Percentiles rank a stretch among this genome's conserved stretches.
Evolutionary conservation across 2,329 filamentous ascomycete species (phyloP).

Genomic region (Parafenestella ontariensis): DNA sequence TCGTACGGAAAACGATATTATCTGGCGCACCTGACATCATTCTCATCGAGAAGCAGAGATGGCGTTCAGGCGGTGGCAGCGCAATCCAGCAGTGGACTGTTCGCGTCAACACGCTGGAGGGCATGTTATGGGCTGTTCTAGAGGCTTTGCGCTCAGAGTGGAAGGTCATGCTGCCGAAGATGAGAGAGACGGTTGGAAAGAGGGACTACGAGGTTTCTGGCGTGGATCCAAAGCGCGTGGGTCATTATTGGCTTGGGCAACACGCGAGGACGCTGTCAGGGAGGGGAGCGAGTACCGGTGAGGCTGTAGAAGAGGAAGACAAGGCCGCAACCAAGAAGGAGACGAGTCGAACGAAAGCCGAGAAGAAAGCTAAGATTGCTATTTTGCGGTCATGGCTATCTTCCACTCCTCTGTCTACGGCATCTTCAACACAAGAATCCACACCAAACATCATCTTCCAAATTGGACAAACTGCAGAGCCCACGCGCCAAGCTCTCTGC

Average conservation of each 20-base stretch:
- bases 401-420: slow-evolving; percentile 12
- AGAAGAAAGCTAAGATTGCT: slow-evolving; percentile 69
- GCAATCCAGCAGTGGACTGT: slow-evolving; percentile 83
- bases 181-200: background rate
- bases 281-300: background rate
- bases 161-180: background rate
- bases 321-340: slow-evolving; percentile 36
- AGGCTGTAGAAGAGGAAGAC: slow-evolving; percentile 22
- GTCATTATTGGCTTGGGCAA: slow-evolving; percentile 44
- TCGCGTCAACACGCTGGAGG: slow-evolving; percentile 80
- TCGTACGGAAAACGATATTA: slow-evolving; percentile 60
- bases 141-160: slow-evolving; percentile 12
- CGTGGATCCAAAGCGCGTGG: slow-evolving; percentile 49
- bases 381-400: slow-evolving; percentile 56
- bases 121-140: slow-evolving; percentile 75
- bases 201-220: slow-evolving; percentile 26
- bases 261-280: slow-evolving; percentile 11
- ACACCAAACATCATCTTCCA: slow-evolving; percentile 25
- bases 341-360: slow-evolving; percentile 49
- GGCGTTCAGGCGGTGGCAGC: slow-evolving; percentile 67
- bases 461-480: slow-evolving; percentile 12
- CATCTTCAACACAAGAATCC: background rate
- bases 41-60: slow-evolving; percentile 72
- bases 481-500: slow-evolving; percentile 15
- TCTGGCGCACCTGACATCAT: slow-evolving; percentile 69